These are phyloP conservation scores for Neospermospora avenae DNA, from an alignment of 2,329 filamentous ascomycete species.

Conservation along the genomic window DNA sequence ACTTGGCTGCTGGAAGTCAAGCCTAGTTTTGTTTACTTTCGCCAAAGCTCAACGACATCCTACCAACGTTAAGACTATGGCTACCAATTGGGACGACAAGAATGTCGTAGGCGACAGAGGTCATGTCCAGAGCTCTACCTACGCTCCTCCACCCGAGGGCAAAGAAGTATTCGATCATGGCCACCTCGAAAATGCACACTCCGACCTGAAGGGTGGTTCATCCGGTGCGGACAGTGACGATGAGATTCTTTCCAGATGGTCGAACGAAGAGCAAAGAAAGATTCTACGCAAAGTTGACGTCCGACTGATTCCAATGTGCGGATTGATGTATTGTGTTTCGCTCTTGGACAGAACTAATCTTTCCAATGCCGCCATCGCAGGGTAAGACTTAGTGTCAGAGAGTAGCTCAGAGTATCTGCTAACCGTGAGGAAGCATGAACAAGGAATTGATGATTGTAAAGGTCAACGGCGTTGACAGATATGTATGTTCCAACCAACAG, in stretches of 20 bases:
- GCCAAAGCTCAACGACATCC: not conserved
- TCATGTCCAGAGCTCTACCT: not conserved
- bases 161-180: not conserved
- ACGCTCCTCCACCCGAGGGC: not conserved
- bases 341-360: conserved; percentile 78
- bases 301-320: conserved; percentile 58
- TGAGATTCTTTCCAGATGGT: conserved; percentile 2
- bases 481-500: not conserved
- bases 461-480: conserved; percentile 8
- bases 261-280: conserved; percentile 52
- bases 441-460: conserved; percentile 8
- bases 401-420: not conserved
- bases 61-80: not conserved
- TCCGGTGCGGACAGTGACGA: not conserved
- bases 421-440: conserved; percentile 2
- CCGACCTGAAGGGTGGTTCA: not conserved
- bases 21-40: not conserved
- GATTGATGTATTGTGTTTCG: conserved; percentile 68
- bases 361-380: conserved; percentile 67
- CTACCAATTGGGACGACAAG: not conserved
- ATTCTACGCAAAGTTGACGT: conserved; percentile 70
- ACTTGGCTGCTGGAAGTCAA: not conserved
- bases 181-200: not conserved
- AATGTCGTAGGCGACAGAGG: not conserved
- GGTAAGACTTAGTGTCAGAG: conserved; percentile 26